phyloP scores from a whole-genome alignment of 352 stramenopile genomes.

The Globisporangium cylindrosporum region DNA sequence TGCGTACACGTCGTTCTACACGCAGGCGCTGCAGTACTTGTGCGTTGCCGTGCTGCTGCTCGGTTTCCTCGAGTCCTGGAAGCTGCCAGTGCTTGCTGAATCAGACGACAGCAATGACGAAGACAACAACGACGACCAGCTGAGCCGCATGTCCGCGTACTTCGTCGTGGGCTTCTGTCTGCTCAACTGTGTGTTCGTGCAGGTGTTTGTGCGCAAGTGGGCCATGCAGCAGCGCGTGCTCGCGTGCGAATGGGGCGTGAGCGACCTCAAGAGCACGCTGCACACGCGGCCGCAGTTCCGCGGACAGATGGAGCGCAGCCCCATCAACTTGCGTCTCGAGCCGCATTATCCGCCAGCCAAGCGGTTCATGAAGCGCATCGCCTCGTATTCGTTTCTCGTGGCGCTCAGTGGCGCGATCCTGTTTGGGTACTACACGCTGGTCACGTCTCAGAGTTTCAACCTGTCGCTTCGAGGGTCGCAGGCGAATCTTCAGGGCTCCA shows the following conservation, averaged over 20 bases:
- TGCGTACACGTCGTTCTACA: conserved; percentile 62
- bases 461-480: conserved; percentile 13
- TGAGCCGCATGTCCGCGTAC: conserved; percentile 1
- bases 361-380: conserved; percentile 29
- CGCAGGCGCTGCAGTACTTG: conserved; percentile 37
- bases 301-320: conserved; percentile 44
- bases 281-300: conserved; percentile 52
- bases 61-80: conserved; percentile 12
- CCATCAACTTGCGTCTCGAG: conserved; percentile 54
- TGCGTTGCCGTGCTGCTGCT: conserved; percentile 36
- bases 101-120: neutral
- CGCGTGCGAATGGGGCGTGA: conserved; percentile 53
- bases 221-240: conserved; percentile 34
- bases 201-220: conserved; percentile 65
- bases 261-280: conserved; percentile 20
- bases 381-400: conserved; percentile 24
- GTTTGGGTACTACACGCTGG: conserved; percentile 29
- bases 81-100: neutral
- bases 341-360: conserved; percentile 34
- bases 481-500: conserved; percentile 27
- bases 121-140: neutral
- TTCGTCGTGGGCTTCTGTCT: conserved; percentile 38
- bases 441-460: conserved; percentile 35
- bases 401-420: conserved; percentile 26
- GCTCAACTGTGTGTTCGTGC: conserved; percentile 44